A percentile compares a stretch with the other conserved stretches of the same genome.
Conservation (phyloP, 345 rosid genomes). For the Isatis tinctoria region DNA sequence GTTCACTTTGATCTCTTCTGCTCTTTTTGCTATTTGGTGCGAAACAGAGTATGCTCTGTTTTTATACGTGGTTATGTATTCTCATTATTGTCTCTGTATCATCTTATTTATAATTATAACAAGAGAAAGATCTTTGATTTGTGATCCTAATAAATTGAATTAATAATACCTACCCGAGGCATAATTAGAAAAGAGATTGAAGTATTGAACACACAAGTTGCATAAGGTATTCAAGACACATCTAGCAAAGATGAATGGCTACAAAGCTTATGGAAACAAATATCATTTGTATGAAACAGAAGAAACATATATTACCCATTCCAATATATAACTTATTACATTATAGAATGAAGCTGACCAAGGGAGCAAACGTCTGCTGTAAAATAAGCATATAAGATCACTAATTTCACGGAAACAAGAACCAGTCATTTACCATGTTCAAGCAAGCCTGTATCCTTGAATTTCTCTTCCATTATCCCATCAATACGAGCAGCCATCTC, state of each 20-base stretch:
- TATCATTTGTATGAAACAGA: background rate
- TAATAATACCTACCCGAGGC: background rate
- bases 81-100: background rate
- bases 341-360: background rate
- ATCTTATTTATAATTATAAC: conserved; percentile 2
- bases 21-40: background rate
- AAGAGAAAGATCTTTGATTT: conserved; percentile 12
- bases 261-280: background rate
- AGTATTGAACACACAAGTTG: background rate
- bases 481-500: conserved; percentile 39
- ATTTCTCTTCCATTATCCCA: conserved; percentile 20
- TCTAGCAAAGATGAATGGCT: background rate
- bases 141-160: background rate
- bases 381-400: background rate
- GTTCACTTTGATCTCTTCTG: background rate
- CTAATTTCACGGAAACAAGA: background rate
- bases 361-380: background rate
- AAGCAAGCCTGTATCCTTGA: conserved; percentile 31
- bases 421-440: background rate
- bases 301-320: background rate
- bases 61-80: conserved; percentile 4
- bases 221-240: background rate
- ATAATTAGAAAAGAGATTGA: background rate
- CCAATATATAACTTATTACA: background rate
- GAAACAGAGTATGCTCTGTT: conserved; percentile 31